Evolutionary conservation across 2,329 filamentous ascomycete genomes (phyloP).

Genomic region (Rhexocercosporidium sp.): DNA sequence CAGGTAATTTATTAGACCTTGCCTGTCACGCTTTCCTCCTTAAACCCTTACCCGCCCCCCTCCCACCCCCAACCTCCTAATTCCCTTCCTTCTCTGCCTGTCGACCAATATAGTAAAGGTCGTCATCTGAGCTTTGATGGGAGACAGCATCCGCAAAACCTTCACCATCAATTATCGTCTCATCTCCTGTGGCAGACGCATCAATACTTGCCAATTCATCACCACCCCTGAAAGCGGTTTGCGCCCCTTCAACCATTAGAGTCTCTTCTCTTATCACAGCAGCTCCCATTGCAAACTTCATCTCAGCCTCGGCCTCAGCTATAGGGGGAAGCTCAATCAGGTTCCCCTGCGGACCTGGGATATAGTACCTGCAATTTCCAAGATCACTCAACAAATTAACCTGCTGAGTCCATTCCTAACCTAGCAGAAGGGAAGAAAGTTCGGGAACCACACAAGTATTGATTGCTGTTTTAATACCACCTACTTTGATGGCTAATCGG

Average conservation of each 20-base stretch:
- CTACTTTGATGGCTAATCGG: constrained; percentile 13
- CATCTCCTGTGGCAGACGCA: not conserved
- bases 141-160: not conserved
- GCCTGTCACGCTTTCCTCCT: too few relatives aligned
- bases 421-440: constrained; percentile 21
- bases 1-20: too few relatives aligned
- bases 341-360: constrained; percentile 8
- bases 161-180: constrained; percentile 12
- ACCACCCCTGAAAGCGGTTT: not conserved
- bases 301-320: constrained; percentile 7
- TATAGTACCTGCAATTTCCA: constrained; percentile 18
- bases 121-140: constrained; percentile 7
- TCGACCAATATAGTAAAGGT: not conserved
- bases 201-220: not conserved
- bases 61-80: too few relatives aligned
- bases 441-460: constrained; percentile 18
- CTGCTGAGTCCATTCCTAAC: constrained; percentile 17
- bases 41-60: too few relatives aligned
- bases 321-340: constrained; percentile 1
- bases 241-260: not conserved
- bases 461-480: constrained; percentile 10
- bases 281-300: constrained; percentile 14
- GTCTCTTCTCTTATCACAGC: constrained; percentile 6
- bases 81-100: not conserved
- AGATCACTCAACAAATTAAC: constrained; percentile 20